Percentiles rank a stretch among this genome's conserved stretches.
phyloP scores from a whole-genome alignment of 768 basidiomycete species.

The Hebeloma cylindrosporum region DNA sequence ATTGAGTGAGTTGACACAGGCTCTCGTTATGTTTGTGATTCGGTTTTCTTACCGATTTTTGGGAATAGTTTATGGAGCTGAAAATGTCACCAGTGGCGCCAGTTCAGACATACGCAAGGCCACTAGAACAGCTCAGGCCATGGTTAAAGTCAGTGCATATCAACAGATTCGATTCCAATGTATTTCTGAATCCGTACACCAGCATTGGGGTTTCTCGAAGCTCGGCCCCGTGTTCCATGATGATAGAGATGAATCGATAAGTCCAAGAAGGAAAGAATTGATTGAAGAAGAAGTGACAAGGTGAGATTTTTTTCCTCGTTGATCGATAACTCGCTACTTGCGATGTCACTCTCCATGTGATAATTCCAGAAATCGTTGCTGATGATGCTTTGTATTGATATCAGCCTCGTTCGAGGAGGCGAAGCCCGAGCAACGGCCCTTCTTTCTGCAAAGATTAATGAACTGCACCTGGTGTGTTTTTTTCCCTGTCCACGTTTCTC shows the following conservation, averaged over 20 bases:
- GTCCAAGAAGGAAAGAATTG: constrained; percentile 72
- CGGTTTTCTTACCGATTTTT: constrained; percentile 14
- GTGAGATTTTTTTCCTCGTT: constrained; percentile 44
- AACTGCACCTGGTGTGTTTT: constrained; percentile 67
- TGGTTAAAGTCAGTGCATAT: constrained; percentile 76
- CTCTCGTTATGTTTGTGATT: constrained; percentile 1
- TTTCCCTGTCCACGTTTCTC: constrained; percentile 6
- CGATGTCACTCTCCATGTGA: constrained; percentile 6
- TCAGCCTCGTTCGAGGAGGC: constrained; percentile 63
- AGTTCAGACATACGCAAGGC: constrained; percentile 85
- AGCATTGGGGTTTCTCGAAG: constrained; percentile 82
- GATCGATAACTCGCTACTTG: background rate
- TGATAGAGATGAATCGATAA: constrained; percentile 68
- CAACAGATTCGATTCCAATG: too few species aligned
- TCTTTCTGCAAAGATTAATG: constrained; percentile 64
- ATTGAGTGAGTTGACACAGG: constrained; percentile 59
- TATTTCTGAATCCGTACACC: constrained; percentile 11
- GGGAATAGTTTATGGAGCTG: constrained; percentile 74
- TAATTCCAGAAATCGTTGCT: constrained; percentile 13
- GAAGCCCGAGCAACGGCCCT: constrained; percentile 65
- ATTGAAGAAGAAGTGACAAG: constrained; percentile 87
- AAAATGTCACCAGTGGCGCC: constrained; percentile 89
- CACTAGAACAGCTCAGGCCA: constrained; percentile 73
- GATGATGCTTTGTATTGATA: constrained; percentile 28
- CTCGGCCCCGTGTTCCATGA: constrained; percentile 84